Percentiles rank a stretch among this genome's conserved stretches.
Conservation (phyloP, 495 filamentous ascomycete species). For the Tetracladium marchalianum region DNA sequence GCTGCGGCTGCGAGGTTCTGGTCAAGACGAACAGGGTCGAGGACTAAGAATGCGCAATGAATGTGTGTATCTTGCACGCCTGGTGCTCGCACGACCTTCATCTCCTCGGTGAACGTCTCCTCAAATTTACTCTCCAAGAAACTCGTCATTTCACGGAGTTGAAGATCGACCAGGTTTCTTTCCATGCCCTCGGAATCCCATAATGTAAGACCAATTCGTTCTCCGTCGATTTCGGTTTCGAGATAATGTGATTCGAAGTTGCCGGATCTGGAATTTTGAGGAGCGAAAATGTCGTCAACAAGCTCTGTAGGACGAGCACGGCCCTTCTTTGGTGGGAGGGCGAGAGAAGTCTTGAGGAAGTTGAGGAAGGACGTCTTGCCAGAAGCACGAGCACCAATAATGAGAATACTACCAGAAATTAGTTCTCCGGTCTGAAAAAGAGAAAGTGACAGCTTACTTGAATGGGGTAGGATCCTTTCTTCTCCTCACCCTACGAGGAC, state of each 20-base stretch:
- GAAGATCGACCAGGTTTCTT: constrained; percentile 86
- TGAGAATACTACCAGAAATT: constrained; percentile 56
- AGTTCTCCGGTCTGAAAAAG: background rate
- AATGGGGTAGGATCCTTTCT: constrained; percentile 96
- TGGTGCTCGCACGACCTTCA: constrained; percentile 89
- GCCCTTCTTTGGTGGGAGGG: constrained; percentile 69
- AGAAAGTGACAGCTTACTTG: constrained; percentile 59
- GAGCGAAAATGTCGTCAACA: constrained; percentile 42
- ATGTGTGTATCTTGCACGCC: constrained; percentile 95
- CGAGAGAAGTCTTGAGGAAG: constrained; percentile 79
- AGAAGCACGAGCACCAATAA: constrained; percentile 78
- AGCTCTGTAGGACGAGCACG: constrained; percentile 36
- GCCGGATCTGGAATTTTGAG: constrained; percentile 33
- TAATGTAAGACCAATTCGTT: constrained; percentile 84
- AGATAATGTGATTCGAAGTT: constrained; percentile 80
- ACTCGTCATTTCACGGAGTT: constrained; percentile 78
- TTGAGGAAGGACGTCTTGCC: constrained; percentile 97
- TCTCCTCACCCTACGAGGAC: constrained; percentile 80
- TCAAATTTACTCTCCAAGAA: constrained; percentile 98
- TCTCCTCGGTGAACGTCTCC: constrained; percentile 94
- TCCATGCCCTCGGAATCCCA: constrained; percentile 96
- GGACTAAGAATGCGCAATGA: constrained; percentile 86
- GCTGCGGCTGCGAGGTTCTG: constrained; percentile 63
- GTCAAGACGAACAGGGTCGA: constrained; percentile 83
- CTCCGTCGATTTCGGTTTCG: constrained; percentile 89